These are phyloP conservation scores for Dactylonectria estremocensis DNA, from an alignment of 2,329 filamentous ascomycete genomes.

Conservation along the genomic window DNA sequence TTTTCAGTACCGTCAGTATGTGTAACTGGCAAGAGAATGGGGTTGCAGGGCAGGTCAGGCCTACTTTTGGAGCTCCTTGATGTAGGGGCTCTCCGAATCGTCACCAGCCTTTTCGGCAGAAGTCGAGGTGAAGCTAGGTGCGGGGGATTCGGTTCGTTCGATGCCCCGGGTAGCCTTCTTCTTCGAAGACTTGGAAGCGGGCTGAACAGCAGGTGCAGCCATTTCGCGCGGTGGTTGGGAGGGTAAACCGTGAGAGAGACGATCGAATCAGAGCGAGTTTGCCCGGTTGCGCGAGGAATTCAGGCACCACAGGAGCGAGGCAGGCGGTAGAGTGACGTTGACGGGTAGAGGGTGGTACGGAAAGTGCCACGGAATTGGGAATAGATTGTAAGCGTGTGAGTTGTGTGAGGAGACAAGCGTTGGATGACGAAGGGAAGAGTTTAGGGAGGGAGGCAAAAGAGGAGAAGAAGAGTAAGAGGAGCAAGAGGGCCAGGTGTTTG, in stretches of 20 bases:
- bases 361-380: constrained; percentile 29
- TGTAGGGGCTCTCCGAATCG: constrained; percentile 81
- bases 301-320: constrained; percentile 32
- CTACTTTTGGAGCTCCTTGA: constrained; percentile 93
- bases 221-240: constrained; percentile 54
- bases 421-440: constrained; percentile 5
- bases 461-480: constrained; percentile 20
- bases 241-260: constrained; percentile 29
- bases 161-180: constrained; percentile 73
- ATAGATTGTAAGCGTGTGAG: constrained; percentile 9
- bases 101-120: constrained; percentile 68
- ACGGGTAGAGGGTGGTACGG: constrained; percentile 27
- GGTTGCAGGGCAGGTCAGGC: constrained; percentile 47
- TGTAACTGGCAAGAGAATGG: not conserved
- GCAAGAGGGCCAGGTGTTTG: constrained; percentile 21
- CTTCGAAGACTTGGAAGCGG: constrained; percentile 78
- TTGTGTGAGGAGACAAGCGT: constrained; percentile 16
- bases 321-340: constrained; percentile 32
- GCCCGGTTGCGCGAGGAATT: constrained; percentile 42
- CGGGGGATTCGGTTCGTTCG: constrained; percentile 69
- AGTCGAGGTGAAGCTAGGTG: constrained; percentile 63
- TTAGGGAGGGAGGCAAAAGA: constrained; percentile 18
- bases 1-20: constrained; percentile 56
- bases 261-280: constrained; percentile 34
- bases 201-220: constrained; percentile 74